These are phyloP conservation scores for Hanseniaspora jakobsenii DNA, from an alignment of 805 yeast species.

Conservation along the genomic window DNA sequence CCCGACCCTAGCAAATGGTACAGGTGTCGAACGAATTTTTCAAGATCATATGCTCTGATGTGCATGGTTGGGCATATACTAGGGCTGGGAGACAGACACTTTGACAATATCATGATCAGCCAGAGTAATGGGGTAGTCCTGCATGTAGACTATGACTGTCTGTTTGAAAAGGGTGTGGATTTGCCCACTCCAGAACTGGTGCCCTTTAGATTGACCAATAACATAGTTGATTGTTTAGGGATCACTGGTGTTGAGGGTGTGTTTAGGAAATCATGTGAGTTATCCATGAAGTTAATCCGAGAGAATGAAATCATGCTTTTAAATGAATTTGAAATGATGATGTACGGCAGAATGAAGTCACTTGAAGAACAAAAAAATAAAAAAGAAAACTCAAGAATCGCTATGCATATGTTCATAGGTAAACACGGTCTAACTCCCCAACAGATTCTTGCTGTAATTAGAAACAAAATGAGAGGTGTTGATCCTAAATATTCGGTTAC, in stretches of 20 bases:
- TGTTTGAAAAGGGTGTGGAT: conserved; percentile 72
- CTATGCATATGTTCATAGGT: conserved; percentile 19
- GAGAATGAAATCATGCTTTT: conserved; percentile 70
- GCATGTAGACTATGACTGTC: conserved; percentile 94
- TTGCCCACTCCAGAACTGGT: conserved; percentile 81
- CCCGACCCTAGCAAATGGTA: conserved; percentile 89
- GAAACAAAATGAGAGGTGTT: conserved; percentile 75
- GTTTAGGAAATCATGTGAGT: conserved; percentile 75
- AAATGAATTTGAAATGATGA: conserved; percentile 82
- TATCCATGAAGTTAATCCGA: conserved; percentile 60
- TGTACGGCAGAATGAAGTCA: conserved; percentile 57
- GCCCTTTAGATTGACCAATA: conserved; percentile 83
- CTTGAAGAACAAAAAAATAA: conserved; percentile 29
- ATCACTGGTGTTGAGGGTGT: conserved; percentile 81
- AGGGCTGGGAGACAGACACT: conserved; percentile 93
- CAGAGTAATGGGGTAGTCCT: conserved; percentile 64
- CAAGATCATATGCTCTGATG: conserved; percentile 86
- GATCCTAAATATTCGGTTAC: conserved; percentile 72
- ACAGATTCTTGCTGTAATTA: conserved; percentile 55
- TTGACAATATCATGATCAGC: conserved; percentile 74
- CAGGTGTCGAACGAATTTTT: conserved; percentile 57
- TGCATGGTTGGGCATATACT: conserved; percentile 89
- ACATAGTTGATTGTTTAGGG: conserved; percentile 82
- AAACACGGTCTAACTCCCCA: conserved; percentile 40
- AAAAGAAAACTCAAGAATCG: conserved; percentile 46